Conservation (phyloP, 306 rosid genomes). For the Malus asiatica region DNA sequence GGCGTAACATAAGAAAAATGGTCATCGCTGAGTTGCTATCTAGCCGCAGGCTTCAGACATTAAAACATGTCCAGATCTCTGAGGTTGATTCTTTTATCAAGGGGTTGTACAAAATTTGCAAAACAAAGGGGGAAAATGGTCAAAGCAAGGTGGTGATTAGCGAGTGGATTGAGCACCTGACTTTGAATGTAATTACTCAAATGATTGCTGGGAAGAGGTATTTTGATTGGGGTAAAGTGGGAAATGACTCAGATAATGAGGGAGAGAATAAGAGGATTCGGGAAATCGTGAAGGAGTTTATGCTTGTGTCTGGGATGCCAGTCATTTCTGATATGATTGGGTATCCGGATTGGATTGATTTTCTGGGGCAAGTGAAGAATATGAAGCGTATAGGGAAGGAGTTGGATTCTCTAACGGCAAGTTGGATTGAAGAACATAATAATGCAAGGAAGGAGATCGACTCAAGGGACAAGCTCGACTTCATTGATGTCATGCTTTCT, state of each 20-base stretch:
- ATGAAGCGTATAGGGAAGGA: slow-evolving; percentile 48
- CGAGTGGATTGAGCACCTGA: no score
- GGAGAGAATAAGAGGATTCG: slow-evolving; percentile 35
- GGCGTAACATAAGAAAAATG: no score
- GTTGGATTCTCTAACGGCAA: slow-evolving; percentile 31
- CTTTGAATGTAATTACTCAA: no score
- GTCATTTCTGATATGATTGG: slow-evolving; percentile 43
- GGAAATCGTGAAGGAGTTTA: slow-evolving; percentile 38
- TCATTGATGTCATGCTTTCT: slow-evolving; percentile 47
- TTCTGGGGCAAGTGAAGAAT: slow-evolving; percentile 21
- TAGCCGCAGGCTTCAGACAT: slow-evolving; percentile 26
- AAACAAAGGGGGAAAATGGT: no score
- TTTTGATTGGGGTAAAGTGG: background rate
- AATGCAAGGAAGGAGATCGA: background rate
- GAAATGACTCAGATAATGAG: background rate
- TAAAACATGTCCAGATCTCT: no score
- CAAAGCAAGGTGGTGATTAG: no score
- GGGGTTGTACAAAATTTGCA: no score
- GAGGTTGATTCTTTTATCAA: no score
- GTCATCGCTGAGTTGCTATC: no score
- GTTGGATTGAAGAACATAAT: slow-evolving; percentile 48
- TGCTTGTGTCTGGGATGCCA: slow-evolving; percentile 36
- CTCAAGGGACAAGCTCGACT: slow-evolving; percentile 30
- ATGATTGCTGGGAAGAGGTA: no score
- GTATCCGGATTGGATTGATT: slow-evolving; percentile 33